phyloP scores from a whole-genome alignment of 1,284 basidiomycete species.

The Moesziomyces parantarcticus region DNA sequence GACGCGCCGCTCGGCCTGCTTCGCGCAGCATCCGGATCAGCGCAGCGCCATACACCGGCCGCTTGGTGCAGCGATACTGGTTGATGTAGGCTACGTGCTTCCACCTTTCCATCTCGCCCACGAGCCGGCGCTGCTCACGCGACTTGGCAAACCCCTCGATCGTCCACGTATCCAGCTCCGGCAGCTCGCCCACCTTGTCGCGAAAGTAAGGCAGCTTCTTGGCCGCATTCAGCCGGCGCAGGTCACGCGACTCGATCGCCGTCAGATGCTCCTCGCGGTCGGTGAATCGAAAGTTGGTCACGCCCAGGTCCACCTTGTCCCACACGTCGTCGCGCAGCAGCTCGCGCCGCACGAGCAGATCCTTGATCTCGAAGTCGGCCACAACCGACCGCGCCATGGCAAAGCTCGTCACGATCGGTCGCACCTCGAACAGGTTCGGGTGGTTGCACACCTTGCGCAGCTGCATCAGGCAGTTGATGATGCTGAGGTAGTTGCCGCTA shows the following conservation, averaged over 20 bases:
- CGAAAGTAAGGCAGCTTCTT: slow-evolving; percentile 72
- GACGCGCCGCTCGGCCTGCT: slow-evolving; percentile 15
- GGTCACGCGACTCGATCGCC: slow-evolving; percentile 73
- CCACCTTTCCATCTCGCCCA: slow-evolving; percentile 75
- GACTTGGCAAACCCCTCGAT: slow-evolving; percentile 78
- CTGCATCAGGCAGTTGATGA: slow-evolving; percentile 98
- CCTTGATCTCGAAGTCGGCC: slow-evolving; percentile 87
- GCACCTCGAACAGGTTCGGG: slow-evolving; percentile 93
- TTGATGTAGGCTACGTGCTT: slow-evolving; percentile 81
- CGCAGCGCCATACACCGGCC: slow-evolving; percentile 74
- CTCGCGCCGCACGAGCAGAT: slow-evolving; percentile 81
- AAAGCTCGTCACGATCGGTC: slow-evolving; percentile 92
- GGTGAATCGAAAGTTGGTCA: slow-evolving; percentile 77
- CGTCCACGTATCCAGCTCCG: slow-evolving; percentile 76
- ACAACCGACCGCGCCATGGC: slow-evolving; percentile 83
- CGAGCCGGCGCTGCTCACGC: slow-evolving; percentile 73
- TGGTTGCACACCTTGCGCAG: slow-evolving; percentile 83
- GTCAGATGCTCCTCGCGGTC: slow-evolving; percentile 69
- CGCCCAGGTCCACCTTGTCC: slow-evolving; percentile 74
- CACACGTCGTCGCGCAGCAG: slow-evolving; percentile 72
- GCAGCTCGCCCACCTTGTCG: slow-evolving; percentile 70
- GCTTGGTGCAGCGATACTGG: slow-evolving; percentile 75
- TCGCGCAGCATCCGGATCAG: slow-evolving; percentile 37
- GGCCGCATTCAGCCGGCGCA: slow-evolving; percentile 79
- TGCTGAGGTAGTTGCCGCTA: slow-evolving; percentile 82